Conservation (phyloP, 2,329 filamentous ascomycete genomes). For the Neonectria sp. region DNA sequence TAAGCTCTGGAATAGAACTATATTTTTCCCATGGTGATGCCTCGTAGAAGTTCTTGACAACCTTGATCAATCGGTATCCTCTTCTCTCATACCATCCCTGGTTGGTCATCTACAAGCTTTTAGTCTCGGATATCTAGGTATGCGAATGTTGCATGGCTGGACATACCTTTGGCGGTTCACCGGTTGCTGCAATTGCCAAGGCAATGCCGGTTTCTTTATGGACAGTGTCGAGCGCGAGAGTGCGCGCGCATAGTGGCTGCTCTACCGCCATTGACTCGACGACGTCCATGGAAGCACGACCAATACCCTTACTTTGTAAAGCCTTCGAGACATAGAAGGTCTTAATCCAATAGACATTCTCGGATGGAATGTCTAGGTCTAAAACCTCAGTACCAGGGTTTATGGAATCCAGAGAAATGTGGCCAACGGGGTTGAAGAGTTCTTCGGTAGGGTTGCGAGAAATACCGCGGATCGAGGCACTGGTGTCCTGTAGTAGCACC, state of each 20-base stretch:
- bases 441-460: conserved; percentile 32
- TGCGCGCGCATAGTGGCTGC: conserved; percentile 44
- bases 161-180: conserved; percentile 29
- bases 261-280: conserved; percentile 46
- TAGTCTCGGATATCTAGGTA: fast-evolving
- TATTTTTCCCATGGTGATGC: not conserved
- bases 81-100: conserved; percentile 50
- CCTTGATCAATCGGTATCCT: conserved; percentile 46
- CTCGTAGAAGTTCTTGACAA: conserved; percentile 34
- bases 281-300: conserved; percentile 49
- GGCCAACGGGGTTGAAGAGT: conserved; percentile 40
- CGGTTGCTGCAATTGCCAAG: conserved; percentile 10
- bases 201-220: conserved; percentile 41
- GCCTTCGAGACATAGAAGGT: conserved; percentile 47
- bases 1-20: not conserved
- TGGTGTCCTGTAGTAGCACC: conserved; percentile 35
- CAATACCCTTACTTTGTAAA: conserved; percentile 46
- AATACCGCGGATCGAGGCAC: conserved; percentile 30
- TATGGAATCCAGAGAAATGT: conserved; percentile 44
- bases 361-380: conserved; percentile 35
- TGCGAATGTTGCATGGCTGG: fast-evolving
- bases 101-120: conserved; percentile 39
- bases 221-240: conserved; percentile 47
- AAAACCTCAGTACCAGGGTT: conserved; percentile 33
- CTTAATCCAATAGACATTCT: conserved; percentile 50